A percentile compares a stretch with the other conserved stretches of the same genome.
phyloP scores from a whole-genome alignment of 805 yeast genomes.

The Torulaspora delbrueckii region DNA sequence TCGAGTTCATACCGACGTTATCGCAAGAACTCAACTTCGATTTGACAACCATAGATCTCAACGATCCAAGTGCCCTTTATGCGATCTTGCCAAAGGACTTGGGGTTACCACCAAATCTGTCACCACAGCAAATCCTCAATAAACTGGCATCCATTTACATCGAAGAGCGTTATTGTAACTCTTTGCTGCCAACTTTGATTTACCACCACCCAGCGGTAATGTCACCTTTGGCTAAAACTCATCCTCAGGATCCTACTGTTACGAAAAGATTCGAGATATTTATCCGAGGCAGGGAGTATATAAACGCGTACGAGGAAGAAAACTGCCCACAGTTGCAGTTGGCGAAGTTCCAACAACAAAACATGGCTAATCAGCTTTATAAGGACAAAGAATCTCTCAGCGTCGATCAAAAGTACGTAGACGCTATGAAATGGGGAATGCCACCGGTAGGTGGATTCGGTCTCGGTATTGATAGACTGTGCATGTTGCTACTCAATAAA shows the following conservation, averaged over 20 bases:
- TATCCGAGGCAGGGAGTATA: constrained; percentile 72
- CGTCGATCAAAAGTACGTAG: constrained; percentile 69
- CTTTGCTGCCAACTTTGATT: constrained; percentile 59
- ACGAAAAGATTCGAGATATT: constrained; percentile 82
- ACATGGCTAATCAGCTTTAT: constrained; percentile 40
- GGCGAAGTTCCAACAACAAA: constrained; percentile 59
- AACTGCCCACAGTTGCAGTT: constrained; percentile 75
- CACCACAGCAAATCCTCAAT: constrained; percentile 62
- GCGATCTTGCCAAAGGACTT: constrained; percentile 11
- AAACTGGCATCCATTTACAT: constrained; percentile 54
- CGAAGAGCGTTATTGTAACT: constrained; percentile 53
- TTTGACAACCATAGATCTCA: constrained; percentile 33
- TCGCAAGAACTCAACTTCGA: constrained; percentile 22
- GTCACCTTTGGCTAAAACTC: constrained; percentile 85
- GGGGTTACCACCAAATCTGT: constrained; percentile 17
- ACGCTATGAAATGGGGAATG: constrained; percentile 83
- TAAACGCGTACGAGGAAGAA: constrained; percentile 95
- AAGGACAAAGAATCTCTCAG: constrained; percentile 55
- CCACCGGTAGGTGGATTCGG: constrained; percentile 99
- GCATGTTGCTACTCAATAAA: constrained; percentile 67
- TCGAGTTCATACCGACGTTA: constrained; percentile 33
- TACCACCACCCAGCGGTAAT: constrained; percentile 76
- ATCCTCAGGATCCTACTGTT: constrained; percentile 32
- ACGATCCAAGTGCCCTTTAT: constrained; percentile 21
- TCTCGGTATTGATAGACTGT: constrained; percentile 82